A percentile compares a stretch with the other conserved stretches of the same genome.
Conservation (phyloP, 2,329 filamentous ascomycete genomes). For the Scedosporium boydii region DNA sequence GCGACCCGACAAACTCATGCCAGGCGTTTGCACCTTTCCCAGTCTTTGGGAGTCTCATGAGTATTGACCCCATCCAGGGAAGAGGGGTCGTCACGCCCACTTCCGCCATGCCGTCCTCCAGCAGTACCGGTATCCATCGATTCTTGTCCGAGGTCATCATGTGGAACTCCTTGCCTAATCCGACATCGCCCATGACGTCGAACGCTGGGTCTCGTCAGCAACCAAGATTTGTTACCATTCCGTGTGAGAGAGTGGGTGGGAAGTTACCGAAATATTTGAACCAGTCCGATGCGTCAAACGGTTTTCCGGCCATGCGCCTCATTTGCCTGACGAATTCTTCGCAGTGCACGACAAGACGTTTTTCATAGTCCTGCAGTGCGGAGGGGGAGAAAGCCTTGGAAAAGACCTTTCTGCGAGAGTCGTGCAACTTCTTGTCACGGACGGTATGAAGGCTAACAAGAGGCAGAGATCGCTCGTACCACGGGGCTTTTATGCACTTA, state of each 20-base stretch:
- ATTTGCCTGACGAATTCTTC: slow-evolving; percentile 15
- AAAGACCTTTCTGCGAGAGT: slow-evolving; percentile 22
- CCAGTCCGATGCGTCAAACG: slow-evolving; percentile 20
- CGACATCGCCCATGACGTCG: slow-evolving; percentile 31
- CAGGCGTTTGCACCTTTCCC: neutral
- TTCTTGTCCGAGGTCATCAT: slow-evolving; percentile 68
- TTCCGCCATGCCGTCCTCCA: neutral
- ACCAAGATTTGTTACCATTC: neutral
- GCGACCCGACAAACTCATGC: slow-evolving; percentile 1
- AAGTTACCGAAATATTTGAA: slow-evolving; percentile 21
- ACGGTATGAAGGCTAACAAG: slow-evolving; percentile 19
- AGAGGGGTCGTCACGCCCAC: neutral
- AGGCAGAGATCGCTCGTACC: slow-evolving; percentile 22
- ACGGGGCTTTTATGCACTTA: slow-evolving; percentile 21
- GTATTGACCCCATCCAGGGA: neutral
- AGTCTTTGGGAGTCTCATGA: neutral
- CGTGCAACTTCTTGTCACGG: slow-evolving; percentile 20
- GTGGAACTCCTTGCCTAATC: slow-evolving; percentile 25
- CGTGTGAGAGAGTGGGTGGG: neutral
- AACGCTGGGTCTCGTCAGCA: slow-evolving; percentile 12
- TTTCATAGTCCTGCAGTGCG: slow-evolving; percentile 19
- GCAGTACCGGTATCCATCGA: slow-evolving; percentile 59
- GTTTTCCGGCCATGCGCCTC: slow-evolving; percentile 11
- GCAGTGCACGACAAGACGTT: slow-evolving; percentile 16
- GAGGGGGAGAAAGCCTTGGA: slow-evolving; percentile 19